Base-by-base conservation (phyloP, 805 yeast species). In the Saccharomycopsis synnaedendra region DNA sequence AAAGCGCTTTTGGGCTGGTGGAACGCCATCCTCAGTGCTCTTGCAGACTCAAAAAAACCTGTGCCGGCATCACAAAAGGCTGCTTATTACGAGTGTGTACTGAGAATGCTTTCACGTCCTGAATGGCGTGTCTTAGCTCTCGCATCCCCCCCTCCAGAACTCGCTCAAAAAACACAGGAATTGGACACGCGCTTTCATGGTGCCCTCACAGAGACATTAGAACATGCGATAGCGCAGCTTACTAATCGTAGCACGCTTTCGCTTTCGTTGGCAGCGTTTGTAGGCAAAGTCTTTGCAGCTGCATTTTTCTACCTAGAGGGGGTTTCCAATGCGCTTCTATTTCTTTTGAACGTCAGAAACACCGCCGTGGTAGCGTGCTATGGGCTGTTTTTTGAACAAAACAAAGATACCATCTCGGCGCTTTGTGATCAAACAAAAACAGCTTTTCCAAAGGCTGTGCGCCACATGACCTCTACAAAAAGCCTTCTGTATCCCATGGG, bases 271-370 rank as follows among this genome's bases (percentile, higher is more conserved):
- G 63, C 71, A 34, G 80, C 84, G 1, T 79, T 80, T 52, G 66
- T 76, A 29, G 85, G 85, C 1, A 80, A 80, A 59, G 68, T 76
- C 2, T 78, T 79, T 62, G 81, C 83, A 0, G 70, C 70, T 56
- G 57, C 75, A 8, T 80, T 71, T 51, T 69, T 74, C 55, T 59
- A 69, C 46, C 56, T 80, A 3, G 73, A 74, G 1, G 61, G 70
- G 11, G 75, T 76, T 10, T 68, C 76, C 19, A 65, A 65, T 42
- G 78, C 82, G 1, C 59, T 80, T 37, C 58, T 78, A 41, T 80
- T 80, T 53, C 57, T 79, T 27, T 61, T 80, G 39, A 77, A 75
- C 55, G 74, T 78, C 41, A 77, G 76, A 58, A 73, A 75, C 52
- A 57, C 60, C 38, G 61, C 70, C 5, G 65, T 73, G 47, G 10